Evolutionary conservation across 2,329 filamentous ascomycete species (phyloP).

Genomic region (Lanzia echinophila): DNA sequence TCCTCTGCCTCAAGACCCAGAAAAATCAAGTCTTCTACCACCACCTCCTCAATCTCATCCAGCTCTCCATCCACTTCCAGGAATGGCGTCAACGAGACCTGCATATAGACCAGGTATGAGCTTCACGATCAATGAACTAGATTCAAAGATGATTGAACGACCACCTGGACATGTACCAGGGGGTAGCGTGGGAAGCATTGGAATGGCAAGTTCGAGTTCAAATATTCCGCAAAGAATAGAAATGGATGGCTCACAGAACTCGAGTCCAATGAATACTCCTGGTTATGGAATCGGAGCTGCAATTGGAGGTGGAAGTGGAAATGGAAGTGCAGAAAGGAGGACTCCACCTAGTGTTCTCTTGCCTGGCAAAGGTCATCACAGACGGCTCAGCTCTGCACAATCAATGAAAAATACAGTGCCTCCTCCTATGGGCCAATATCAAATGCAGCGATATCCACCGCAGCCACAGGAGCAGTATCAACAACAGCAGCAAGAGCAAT

Average conservation of each 20-base stretch:
- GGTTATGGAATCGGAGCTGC: not conserved
- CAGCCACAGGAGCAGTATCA: no score
- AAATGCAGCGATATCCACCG: no score
- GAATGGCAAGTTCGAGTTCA: no score
- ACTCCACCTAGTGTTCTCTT: no score
- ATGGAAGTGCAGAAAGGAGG: not conserved
- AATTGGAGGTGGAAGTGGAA: not conserved
- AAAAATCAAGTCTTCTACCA: not conserved
- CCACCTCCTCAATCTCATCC: constrained; percentile 4
- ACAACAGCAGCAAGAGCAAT: no score
- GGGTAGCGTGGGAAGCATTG: no score
- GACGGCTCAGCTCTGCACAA: no score
- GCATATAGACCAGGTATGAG: not conserved
- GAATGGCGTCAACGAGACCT: not conserved
- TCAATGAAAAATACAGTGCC: no score
- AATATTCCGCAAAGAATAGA: no score
- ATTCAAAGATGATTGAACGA: not conserved
- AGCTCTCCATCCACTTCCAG: not conserved
- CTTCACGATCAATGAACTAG: constrained; percentile 3
- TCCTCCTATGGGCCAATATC: no score
- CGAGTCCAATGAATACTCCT: not conserved
- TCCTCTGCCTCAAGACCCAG: not conserved
- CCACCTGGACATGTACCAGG: not conserved
- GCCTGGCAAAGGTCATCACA: no score
- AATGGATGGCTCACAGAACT: not conserved